phyloP scores from a whole-genome alignment of 345 rosid genomes.

The Mallotus nudiflorus region DNA sequence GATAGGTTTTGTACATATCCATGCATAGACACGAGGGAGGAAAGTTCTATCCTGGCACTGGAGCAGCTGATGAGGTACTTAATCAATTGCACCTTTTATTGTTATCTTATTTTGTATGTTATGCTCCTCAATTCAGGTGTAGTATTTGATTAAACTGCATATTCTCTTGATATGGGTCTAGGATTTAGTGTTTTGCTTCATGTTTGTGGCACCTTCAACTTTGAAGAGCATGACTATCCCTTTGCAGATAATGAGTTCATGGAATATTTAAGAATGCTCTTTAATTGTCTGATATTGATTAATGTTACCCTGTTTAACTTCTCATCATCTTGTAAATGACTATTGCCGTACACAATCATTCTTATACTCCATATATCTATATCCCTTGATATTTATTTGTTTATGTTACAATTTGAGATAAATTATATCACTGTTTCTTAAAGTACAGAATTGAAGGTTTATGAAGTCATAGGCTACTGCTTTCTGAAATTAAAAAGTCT shows the following conservation, averaged over 20 bases:
- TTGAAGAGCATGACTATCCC: neutral
- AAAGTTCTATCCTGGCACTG: slow-evolving; percentile 87
- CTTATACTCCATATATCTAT: too few relatives aligned
- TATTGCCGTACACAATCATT: too few relatives aligned
- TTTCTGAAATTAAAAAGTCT: too few relatives aligned
- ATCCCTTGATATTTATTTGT: too few relatives aligned
- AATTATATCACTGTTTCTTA: slow-evolving; percentile 1
- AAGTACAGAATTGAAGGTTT: neutral
- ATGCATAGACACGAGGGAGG: slow-evolving; percentile 95
- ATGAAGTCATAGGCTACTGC: too few relatives aligned
- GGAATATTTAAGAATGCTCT: neutral
- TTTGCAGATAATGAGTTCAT: neutral
- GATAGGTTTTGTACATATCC: slow-evolving; percentile 85
- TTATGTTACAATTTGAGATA: neutral
- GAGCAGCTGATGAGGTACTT: slow-evolving; percentile 81
- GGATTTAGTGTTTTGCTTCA: neutral
- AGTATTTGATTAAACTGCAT: neutral
- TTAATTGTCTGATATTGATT: too few relatives aligned
- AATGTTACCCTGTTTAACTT: too few relatives aligned
- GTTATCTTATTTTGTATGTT: neutral
- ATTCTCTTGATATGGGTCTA: neutral
- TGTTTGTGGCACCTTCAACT: neutral
- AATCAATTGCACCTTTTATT: neutral
- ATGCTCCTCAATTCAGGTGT: neutral
- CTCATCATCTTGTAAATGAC: too few relatives aligned